Base-by-base conservation (phyloP, 1,284 basidiomycete species). In the Filobasidium uniguttulatum region DNA sequence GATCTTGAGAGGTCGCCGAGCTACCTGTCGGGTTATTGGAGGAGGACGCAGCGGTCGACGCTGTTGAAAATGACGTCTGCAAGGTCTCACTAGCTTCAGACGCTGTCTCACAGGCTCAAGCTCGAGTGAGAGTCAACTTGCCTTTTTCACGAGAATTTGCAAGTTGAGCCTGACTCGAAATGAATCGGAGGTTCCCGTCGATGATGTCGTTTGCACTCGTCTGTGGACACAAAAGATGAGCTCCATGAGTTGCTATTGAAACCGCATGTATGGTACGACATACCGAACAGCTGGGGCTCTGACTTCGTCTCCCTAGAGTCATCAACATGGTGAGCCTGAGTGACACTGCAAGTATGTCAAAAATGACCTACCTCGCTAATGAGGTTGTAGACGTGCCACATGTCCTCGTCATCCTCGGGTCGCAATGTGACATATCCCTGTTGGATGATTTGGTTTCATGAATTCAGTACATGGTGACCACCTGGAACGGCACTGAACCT, bases 351-450 rank as follows among this genome's bases (percentile, higher is more conserved):
- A 26, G 9, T 15, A 49, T 19, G 3, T 12, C 15, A 23, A 29
- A 12, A 9, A 37, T 20, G 53, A 63, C 70, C 61, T 55, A 77
- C 77, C 67, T 82, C 75, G 56, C 84, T 79, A 52, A 98, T 93
- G 52, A 98, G 76, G 71, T 98, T 97, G 71, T 97, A 97, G n/a
- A 96, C 76, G 74, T 98, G 93, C 87, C 93, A 98, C 83, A 98
- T 94, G 70, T 98, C 94, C 71, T 98, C 94, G 60, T 94, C 87
- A 61, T 93, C 87, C 67, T 96, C 85, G 23, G 88, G 87, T 47
- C 85, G 78, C 36, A 94, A 74, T n/a, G 79, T 85, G 57, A 93
- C 83, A 75, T 87, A 79, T 22, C 90, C 90, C 82, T 89, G 62
- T 4, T 28, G 28, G 34, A 14, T 33, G 31, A 33, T 33, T 9